phyloP scores from a whole-genome alignment of 805 yeast species.

The Lipomyces spencermartinsiae region DNA sequence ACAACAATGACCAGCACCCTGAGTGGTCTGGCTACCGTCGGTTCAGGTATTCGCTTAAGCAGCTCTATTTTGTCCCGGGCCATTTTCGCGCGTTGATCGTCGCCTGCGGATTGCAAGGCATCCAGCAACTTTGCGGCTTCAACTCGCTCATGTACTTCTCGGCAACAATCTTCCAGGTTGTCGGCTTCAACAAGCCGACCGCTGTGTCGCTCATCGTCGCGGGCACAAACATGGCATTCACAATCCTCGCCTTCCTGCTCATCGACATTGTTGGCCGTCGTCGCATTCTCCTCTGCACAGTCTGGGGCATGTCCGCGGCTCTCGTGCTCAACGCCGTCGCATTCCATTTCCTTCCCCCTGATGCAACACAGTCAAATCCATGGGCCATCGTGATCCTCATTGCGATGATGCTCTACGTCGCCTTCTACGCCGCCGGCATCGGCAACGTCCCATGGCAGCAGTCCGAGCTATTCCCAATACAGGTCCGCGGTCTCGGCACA shows the following conservation, averaged over 20 bases:
- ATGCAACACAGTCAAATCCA: slow-evolving; percentile 47
- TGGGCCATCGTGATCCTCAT: slow-evolving; percentile 91
- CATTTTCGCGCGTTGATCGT: slow-evolving; percentile 88
- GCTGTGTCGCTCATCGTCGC: slow-evolving; percentile 94
- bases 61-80: slow-evolving; percentile 51
- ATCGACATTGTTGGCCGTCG: slow-evolving; percentile 92
- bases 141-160: slow-evolving; percentile 96
- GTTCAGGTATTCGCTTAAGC: slow-evolving; percentile 43
- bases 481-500: slow-evolving; percentile 90
- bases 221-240: slow-evolving; percentile 91
- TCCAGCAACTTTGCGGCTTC: slow-evolving; percentile 97
- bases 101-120: slow-evolving; percentile 93
- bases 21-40: slow-evolving; percentile 28
- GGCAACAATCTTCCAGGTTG: slow-evolving; percentile 87
- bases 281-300: slow-evolving; percentile 72
- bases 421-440: slow-evolving; percentile 89
- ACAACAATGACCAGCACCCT: slow-evolving; percentile 32
- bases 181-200: slow-evolving; percentile 88
- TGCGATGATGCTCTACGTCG: slow-evolving; percentile 85
- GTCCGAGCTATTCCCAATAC: slow-evolving; percentile 91
- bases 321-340: slow-evolving; percentile 85
- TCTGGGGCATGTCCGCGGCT: slow-evolving; percentile 84
- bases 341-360: slow-evolving; percentile 80
- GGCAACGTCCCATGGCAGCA: slow-evolving; percentile 99
- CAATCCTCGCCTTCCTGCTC: slow-evolving; percentile 81